Evolutionary conservation across 805 yeast species (phyloP), one percentile per base, ranked within the genome.

Genomic region (Suhomyces prunicola): DNA sequence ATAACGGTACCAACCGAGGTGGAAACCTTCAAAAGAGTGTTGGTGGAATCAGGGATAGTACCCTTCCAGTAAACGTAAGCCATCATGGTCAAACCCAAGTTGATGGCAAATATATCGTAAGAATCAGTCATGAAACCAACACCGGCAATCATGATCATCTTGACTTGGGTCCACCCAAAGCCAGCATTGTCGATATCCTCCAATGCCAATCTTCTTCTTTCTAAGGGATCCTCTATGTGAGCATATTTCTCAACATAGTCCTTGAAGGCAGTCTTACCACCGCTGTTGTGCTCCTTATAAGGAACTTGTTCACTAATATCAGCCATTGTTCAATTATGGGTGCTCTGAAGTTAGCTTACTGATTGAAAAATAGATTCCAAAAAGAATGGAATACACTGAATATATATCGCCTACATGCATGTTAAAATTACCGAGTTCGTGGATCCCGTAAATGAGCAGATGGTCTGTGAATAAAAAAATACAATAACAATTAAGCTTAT

Each of bases 91-190:
- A 88, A 74, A 70, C 88, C 93, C 76, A 90, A 76, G 72, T 87
- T 88, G 63, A 90, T 90, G 60, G 97, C 92, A 64, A 90, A 91
- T 60, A 91, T 88, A 78, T 91, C 97, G 72, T 91, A 90, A 52
- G 97, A 84, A 74, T 90, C 97, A 27, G 96, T 90, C 73, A 91
- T 71, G 83, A 90, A 90, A 69, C 97, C 97, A 59, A 90, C 94
- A 78, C 97, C 76, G 72, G 96, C 96, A 67, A 89, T 90, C 71
- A 82, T 68, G 63, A 89, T 87, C 77, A 90, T 88, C 72, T 90
- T 83, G 50, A 88, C 71, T 64, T 88, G 94, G 65, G 88, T 86
- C 94, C 91, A 86, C 54, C 92, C 89, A 61, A 88, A 88, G 0
- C 78, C 71, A 51, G 90, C 88, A 60, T 86, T 84, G 71, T 88